A percentile compares a stretch with the other conserved stretches of the same genome.
Conservation (phyloP, 176 grass and related monocot genomes). For the Guadua angustifolia region DNA sequence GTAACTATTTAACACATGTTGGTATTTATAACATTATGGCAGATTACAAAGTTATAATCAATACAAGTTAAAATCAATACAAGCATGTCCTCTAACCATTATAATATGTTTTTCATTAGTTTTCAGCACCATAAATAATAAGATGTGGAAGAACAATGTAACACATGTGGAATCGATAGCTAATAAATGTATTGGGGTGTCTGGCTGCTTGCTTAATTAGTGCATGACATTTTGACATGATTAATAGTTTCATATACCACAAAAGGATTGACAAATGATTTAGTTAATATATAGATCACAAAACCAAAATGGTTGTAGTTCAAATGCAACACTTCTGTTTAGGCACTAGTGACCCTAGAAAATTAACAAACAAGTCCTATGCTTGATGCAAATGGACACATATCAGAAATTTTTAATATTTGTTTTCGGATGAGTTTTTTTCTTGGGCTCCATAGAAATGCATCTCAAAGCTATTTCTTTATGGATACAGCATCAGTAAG, state of each 20-base stretch:
- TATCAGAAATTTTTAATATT: background rate
- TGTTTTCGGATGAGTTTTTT: background rate
- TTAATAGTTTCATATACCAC: background rate
- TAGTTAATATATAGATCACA: background rate
- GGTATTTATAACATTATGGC: background rate
- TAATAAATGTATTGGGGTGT: background rate
- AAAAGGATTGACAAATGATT: background rate
- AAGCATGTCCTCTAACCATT: background rate
- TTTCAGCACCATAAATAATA: slow-evolving; percentile 5
- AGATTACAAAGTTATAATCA: background rate
- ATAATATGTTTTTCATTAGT: background rate
- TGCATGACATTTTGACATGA: background rate
- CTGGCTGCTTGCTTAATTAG: background rate
- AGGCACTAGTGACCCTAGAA: background rate
- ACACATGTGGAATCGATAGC: background rate
- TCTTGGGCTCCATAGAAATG: background rate
- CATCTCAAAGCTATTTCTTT: background rate
- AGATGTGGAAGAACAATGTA: background rate
- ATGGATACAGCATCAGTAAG: background rate
- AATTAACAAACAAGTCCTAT: background rate
- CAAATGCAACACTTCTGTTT: background rate
- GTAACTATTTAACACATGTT: background rate
- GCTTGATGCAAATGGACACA: background rate
- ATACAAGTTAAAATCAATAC: too few relatives aligned
- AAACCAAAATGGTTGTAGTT: background rate